phyloP scores from a whole-genome alignment of 148 eudicot species.

The Nepenthes gracilis region DNA sequence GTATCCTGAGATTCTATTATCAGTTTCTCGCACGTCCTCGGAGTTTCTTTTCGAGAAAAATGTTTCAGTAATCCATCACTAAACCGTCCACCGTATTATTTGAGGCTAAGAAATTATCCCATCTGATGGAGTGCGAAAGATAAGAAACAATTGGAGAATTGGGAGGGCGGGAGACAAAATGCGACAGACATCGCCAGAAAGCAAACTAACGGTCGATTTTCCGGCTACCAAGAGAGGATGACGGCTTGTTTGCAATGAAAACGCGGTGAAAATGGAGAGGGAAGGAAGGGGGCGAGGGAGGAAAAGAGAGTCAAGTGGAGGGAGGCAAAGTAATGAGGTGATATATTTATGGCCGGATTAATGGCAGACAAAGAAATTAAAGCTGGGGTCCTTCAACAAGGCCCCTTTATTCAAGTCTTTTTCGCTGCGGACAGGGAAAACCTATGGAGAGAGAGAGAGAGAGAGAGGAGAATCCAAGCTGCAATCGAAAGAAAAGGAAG shows the following conservation, averaged over 20 bases:
- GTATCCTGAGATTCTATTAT: no score
- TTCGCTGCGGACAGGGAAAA: constrained; percentile 3
- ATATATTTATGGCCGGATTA: constrained; percentile 29
- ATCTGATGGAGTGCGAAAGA: no score
- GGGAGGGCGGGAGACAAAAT: background rate
- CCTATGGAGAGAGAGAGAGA: background rate
- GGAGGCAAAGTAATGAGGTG: constrained; percentile 10
- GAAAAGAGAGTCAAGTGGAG: constrained; percentile 6
- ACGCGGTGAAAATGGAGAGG: background rate
- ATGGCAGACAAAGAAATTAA: constrained; percentile 70
- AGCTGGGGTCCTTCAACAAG: constrained; percentile 8
- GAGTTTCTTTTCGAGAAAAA: no score
- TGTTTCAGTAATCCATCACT: no score
- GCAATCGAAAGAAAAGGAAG: no score
- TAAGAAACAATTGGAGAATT: constrained; percentile 1
- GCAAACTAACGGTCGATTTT: constrained; percentile 10
- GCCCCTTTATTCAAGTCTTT: constrained; percentile 19
- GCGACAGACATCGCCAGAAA: constrained; percentile 5
- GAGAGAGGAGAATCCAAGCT: no score
- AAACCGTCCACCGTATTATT: no score
- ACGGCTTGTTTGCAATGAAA: background rate
- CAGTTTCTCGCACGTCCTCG: no score
- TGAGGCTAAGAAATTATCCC: no score
- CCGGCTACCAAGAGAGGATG: constrained; percentile 10
- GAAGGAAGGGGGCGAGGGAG: constrained; percentile 5